Percentiles rank a stretch among this genome's conserved stretches.
These are phyloP conservation scores for Naganishia sp. DNA, from an alignment of 1,284 basidiomycete genomes.

Conservation along the genomic window DNA sequence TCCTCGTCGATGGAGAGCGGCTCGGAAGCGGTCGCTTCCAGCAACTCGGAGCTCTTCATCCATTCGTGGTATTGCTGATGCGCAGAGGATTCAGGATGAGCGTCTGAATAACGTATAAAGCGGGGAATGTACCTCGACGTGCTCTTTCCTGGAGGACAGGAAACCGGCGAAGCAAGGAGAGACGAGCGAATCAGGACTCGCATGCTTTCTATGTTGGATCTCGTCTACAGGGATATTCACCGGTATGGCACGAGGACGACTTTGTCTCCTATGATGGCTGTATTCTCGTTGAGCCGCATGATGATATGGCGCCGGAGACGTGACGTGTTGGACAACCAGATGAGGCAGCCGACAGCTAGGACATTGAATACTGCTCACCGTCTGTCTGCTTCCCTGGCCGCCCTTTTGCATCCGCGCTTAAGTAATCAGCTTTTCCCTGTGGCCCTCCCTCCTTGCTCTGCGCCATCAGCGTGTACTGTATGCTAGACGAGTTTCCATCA, in stretches of 20 bases:
- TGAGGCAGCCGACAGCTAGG: too few species aligned
- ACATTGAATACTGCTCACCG: too few species aligned
- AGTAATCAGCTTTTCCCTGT: not conserved
- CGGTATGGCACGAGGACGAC: constrained; percentile 75
- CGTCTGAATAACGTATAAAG: not conserved
- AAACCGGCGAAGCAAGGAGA: not conserved
- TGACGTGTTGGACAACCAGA: too few species aligned
- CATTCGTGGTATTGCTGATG: constrained; percentile 76
- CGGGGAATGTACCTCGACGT: constrained; percentile 60
- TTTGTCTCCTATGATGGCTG: constrained; percentile 63
- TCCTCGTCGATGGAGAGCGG: constrained; percentile 80
- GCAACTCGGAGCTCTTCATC: constrained; percentile 79
- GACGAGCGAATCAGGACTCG: not conserved
- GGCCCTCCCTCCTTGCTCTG: not conserved
- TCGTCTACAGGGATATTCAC: constrained; percentile 46
- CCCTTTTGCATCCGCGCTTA: constrained; percentile 7
- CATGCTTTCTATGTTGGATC: too few species aligned
- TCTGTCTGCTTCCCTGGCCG: too few species aligned
- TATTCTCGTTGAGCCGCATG: constrained; percentile 68
- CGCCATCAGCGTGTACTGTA: not conserved
- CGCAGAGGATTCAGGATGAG: constrained; percentile 29
- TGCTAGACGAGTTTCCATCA: not conserved
- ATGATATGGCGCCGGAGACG: not conserved
- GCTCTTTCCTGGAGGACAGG: constrained; percentile 55
- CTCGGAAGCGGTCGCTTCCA: constrained; percentile 82